Evolutionary conservation across 2,329 filamentous ascomycete species (phyloP).

Genomic region (Fusarium sp.): DNA sequence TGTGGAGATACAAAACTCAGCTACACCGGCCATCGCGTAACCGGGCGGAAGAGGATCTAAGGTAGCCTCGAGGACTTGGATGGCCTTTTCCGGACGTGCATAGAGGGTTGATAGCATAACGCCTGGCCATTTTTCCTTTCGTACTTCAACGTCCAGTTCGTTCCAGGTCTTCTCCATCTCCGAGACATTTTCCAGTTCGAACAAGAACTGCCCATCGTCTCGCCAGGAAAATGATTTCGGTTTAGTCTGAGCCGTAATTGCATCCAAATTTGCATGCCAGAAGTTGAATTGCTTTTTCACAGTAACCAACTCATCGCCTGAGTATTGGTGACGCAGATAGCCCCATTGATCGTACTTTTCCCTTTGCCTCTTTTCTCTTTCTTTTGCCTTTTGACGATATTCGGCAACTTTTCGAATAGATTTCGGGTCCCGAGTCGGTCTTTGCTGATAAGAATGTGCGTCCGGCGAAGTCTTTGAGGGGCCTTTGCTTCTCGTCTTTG

Average conservation of each 20-base stretch:
- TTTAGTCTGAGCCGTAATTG: conserved; percentile 30
- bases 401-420: conserved; percentile 7
- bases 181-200: conserved; percentile 44
- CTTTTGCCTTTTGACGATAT: conserved; percentile 2
- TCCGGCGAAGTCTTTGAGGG: neutral
- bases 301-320: conserved; percentile 35
- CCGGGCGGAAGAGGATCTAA: conserved; percentile 51
- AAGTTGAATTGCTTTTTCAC: conserved; percentile 42
- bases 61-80: conserved; percentile 52
- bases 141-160: conserved; percentile 40
- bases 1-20: conserved; percentile 48
- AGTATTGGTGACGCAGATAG: conserved; percentile 46
- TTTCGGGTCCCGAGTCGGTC: neutral
- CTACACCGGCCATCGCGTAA: conserved; percentile 53
- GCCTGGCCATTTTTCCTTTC: conserved; percentile 47
- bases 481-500: neutral
- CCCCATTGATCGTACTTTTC: conserved; percentile 48
- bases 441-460: neutral
- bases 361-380: conserved; percentile 10
- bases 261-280: conserved; percentile 47
- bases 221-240: conserved; percentile 43
- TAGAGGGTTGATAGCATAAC: conserved; percentile 53
- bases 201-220: conserved; percentile 46
- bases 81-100: conserved; percentile 47
- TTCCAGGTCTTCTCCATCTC: conserved; percentile 52